These are phyloP conservation scores for Trametes versicolor DNA, from an alignment of 1,284 basidiomycete genomes.

Conservation along the genomic window DNA sequence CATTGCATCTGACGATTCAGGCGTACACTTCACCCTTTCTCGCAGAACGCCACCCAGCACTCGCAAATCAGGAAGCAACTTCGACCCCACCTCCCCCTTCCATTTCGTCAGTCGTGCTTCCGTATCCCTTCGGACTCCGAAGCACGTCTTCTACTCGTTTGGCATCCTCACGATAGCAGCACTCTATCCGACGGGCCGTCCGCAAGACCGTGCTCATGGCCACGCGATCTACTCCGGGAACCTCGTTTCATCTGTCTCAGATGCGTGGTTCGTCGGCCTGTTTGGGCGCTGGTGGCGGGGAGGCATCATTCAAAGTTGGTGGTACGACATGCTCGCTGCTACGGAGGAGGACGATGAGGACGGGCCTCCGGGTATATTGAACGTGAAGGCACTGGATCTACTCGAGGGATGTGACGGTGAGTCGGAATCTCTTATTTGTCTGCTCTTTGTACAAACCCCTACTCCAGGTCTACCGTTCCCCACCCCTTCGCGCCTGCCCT, in stretches of 20 bases:
- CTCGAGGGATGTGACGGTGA: slow-evolving; percentile 70
- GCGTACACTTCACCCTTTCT: slow-evolving; percentile 47
- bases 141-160: slow-evolving; percentile 87
- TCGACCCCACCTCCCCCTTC: slow-evolving; percentile 65
- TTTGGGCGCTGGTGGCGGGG: slow-evolving; percentile 92
- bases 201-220: slow-evolving; percentile 39
- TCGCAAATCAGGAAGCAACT: slow-evolving; percentile 33
- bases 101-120: slow-evolving; percentile 93
- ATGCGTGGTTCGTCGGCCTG: slow-evolving; percentile 88
- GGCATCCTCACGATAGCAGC: slow-evolving; percentile 89
- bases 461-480: slow-evolving; percentile 58
- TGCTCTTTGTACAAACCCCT: slow-evolving; percentile 11
- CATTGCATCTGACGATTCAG: slow-evolving; percentile 46
- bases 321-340: slow-evolving; percentile 68
- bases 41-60: slow-evolving; percentile 45
- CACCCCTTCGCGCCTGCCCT: slow-evolving; percentile 32
- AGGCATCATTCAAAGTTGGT: slow-evolving; percentile 76
- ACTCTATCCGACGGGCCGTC: slow-evolving; percentile 61
- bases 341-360: slow-evolving; percentile 77
- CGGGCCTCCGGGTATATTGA: slow-evolving; percentile 72
- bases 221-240: slow-evolving; percentile 44
- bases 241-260: slow-evolving; percentile 64
- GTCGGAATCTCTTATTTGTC: slow-evolving; percentile 24
- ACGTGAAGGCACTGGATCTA: slow-evolving; percentile 74
- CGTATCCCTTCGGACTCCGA: slow-evolving; percentile 93